These are phyloP conservation scores for Ilyonectria destructans DNA, from an alignment of 2,329 filamentous ascomycete species.

Conservation along the genomic window DNA sequence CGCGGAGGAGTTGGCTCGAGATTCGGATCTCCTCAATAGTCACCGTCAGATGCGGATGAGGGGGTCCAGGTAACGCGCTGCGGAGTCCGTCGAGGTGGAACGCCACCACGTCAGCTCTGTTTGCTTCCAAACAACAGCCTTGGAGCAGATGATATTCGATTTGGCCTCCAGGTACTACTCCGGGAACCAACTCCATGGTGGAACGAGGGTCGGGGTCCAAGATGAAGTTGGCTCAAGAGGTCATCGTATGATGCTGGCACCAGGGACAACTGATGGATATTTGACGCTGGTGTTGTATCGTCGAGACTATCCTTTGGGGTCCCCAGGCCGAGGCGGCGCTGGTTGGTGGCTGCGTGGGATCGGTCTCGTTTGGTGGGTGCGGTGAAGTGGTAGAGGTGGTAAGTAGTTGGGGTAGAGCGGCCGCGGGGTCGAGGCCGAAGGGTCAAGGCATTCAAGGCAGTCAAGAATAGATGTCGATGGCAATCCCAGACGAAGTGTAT, in stretches of 20 bases:
- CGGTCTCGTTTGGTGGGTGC: conserved; percentile 36
- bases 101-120: conserved; percentile 66
- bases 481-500: conserved; percentile 29
- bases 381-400: conserved; percentile 33
- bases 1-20: conserved; percentile 65
- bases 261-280: conserved; percentile 25
- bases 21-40: conserved; percentile 65
- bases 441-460: conserved; percentile 18
- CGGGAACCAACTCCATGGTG: conserved; percentile 52
- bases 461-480: conserved; percentile 26
- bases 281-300: conserved; percentile 19
- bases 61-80: conserved; percentile 59
- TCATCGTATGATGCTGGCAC: conserved; percentile 41
- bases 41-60: conserved; percentile 64
- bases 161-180: conserved; percentile 48
- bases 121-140: conserved; percentile 71
- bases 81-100: conserved; percentile 66
- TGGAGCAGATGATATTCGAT: conserved; percentile 61
- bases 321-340: conserved; percentile 17
- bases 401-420: conserved; percentile 19
- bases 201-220: conserved; percentile 34
- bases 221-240: conserved; percentile 29
- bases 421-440: conserved; percentile 25
- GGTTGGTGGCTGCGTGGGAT: conserved; percentile 33
- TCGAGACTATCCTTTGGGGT: conserved; percentile 15